Percentiles rank a stretch among this genome's conserved stretches.
phyloP scores from a whole-genome alignment of 257 asterid genomes.

The Eustoma russellianum region DNA sequence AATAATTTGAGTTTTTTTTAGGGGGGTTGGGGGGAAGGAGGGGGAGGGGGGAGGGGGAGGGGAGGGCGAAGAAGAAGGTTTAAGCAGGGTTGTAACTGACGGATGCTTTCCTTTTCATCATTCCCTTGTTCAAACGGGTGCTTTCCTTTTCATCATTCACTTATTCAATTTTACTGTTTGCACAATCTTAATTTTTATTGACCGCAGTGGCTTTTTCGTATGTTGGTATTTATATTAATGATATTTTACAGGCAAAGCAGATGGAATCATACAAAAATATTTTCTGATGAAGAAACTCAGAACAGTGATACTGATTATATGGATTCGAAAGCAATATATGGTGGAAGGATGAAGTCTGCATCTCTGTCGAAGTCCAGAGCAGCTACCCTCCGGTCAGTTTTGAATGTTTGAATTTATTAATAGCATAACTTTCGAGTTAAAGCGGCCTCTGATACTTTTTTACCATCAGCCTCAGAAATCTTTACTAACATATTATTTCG shows the following conservation, averaged over 20 bases:
- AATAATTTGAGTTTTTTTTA: too few species aligned
- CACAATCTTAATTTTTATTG: too few species aligned
- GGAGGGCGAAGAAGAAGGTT: too few species aligned
- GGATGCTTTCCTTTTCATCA: too few species aligned
- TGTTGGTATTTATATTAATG: not conserved
- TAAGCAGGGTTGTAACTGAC: too few species aligned
- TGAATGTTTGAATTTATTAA: not conserved
- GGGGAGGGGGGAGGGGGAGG: too few species aligned
- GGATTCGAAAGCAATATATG: conserved; percentile 27
- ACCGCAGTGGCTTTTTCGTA: too few species aligned
- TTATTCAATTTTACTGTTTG: too few species aligned
- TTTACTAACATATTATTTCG: not conserved
- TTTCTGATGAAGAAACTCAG: conserved; percentile 61
- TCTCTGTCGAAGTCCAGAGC: conserved; percentile 39
- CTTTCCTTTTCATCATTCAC: too few species aligned
- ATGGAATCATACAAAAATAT: conserved; percentile 89
- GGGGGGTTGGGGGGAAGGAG: too few species aligned
- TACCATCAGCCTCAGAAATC: not conserved
- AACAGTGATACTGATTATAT: conserved; percentile 41
- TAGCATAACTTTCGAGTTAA: not conserved
- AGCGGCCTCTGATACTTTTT: not conserved
- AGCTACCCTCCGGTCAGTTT: conserved; percentile 50
- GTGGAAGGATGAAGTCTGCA: conserved; percentile 42
- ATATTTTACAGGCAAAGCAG: conserved; percentile 59
- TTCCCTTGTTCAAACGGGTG: too few species aligned